Percentiles rank a stretch among this genome's conserved stretches.
These are phyloP conservation scores for Nicotiana paniculata DNA, from an alignment of 257 asterid species.

Conservation along the genomic window DNA sequence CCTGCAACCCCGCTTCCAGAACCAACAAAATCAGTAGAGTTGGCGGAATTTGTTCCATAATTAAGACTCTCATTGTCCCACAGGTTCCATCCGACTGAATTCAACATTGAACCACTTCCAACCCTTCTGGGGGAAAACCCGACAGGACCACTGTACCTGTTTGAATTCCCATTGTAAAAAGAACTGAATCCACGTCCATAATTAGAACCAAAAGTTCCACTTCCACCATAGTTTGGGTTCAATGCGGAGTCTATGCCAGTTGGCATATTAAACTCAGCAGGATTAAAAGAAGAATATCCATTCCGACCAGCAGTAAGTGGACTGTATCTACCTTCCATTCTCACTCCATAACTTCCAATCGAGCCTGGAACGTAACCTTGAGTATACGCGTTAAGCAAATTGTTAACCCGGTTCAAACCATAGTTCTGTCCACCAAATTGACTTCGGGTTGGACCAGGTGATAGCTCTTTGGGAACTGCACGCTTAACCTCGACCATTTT, in stretches of 20 bases:
- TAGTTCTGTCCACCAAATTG: slow-evolving; percentile 41
- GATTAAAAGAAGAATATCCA: slow-evolving; percentile 58
- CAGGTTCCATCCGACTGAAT: slow-evolving; percentile 30
- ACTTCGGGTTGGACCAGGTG: slow-evolving; percentile 69
- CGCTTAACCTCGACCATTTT: slow-evolving; percentile 89
- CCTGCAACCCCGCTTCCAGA: slow-evolving; percentile 42
- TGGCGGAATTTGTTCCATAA: slow-evolving; percentile 30
- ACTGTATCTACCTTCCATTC: slow-evolving; percentile 65
- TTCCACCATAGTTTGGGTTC: slow-evolving; percentile 45
- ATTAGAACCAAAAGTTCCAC: slow-evolving; percentile 36
- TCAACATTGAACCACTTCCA: slow-evolving; percentile 45
- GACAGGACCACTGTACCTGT: slow-evolving; percentile 39
- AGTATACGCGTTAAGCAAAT: slow-evolving; percentile 42
- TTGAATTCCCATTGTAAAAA: slow-evolving; percentile 44
- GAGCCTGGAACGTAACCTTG: slow-evolving; percentile 46
- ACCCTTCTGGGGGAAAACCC: slow-evolving; percentile 37
- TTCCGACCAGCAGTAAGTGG: slow-evolving; percentile 52
- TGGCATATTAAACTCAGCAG: slow-evolving; percentile 40
- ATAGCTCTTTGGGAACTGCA: slow-evolving; percentile 77
- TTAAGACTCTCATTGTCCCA: slow-evolving; percentile 45
- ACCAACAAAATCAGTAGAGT: slow-evolving; percentile 35
- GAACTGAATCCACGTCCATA: slow-evolving; percentile 51
- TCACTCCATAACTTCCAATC: slow-evolving; percentile 44
- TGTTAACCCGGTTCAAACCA: slow-evolving; percentile 48
- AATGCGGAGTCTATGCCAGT: slow-evolving; percentile 46